Evolutionary conservation across 2,329 filamentous ascomycete genomes (phyloP).

Genomic region (Fonsecaea nubica): DNA sequence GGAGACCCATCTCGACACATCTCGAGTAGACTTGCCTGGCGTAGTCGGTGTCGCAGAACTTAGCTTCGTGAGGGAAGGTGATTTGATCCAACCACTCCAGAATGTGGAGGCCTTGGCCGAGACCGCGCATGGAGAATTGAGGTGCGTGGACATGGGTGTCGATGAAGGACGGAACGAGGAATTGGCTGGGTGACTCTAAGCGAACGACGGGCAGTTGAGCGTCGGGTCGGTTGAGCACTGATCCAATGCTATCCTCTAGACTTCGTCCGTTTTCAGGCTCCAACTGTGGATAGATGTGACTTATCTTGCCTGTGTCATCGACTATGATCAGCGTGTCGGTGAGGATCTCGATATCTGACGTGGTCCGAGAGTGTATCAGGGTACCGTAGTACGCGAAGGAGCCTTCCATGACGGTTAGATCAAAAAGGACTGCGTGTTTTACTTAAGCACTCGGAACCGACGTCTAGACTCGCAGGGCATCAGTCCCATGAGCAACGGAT

Average conservation of each 20-base stretch:
- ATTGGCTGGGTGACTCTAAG: slow-evolving; percentile 49
- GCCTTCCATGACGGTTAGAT: not conserved
- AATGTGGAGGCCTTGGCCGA: slow-evolving; percentile 50
- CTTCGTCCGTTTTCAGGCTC: slow-evolving; percentile 30
- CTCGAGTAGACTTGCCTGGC: slow-evolving; percentile 59
- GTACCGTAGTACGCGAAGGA: slow-evolving; percentile 49
- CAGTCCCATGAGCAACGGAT: too few species aligned
- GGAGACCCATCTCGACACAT: slow-evolving; percentile 64
- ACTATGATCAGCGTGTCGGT: slow-evolving; percentile 42
- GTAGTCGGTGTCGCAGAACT: slow-evolving; percentile 62
- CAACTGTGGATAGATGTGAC: slow-evolving; percentile 39
- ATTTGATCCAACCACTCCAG: slow-evolving; percentile 69
- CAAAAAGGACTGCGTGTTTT: not conserved
- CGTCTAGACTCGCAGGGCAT: too few species aligned
- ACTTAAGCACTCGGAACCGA: too few species aligned
- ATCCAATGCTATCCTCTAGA: slow-evolving; percentile 15
- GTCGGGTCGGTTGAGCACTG: slow-evolving; percentile 9
- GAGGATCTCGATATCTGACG: slow-evolving; percentile 48
- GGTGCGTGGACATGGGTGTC: slow-evolving; percentile 75
- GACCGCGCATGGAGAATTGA: slow-evolving; percentile 57
- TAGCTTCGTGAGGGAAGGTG: slow-evolving; percentile 70
- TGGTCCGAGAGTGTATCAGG: slow-evolving; percentile 51
- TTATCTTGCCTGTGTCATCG: slow-evolving; percentile 26
- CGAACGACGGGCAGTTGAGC: not conserved
- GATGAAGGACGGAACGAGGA: slow-evolving; percentile 66